phyloP scores from a whole-genome alignment of 2,329 filamentous ascomycete genomes.

The Leptosphaerulina australis region DNA sequence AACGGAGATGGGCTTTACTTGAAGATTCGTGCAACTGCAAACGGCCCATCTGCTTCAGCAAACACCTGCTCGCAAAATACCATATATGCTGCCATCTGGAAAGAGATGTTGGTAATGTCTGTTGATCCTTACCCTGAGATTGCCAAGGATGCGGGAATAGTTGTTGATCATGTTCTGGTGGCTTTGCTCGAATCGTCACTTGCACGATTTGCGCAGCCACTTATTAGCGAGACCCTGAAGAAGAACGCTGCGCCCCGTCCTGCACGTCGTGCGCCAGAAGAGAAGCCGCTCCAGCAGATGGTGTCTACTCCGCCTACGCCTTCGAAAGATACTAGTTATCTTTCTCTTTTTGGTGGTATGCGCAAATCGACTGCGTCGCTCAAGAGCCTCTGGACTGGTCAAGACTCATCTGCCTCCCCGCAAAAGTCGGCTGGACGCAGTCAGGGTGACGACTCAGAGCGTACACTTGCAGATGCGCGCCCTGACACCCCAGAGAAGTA shows the following conservation, averaged over 20 bases:
- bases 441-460: conserved; percentile 63
- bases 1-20: conserved; percentile 39
- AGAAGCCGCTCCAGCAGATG: conserved; percentile 50
- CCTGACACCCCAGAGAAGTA: conserved; percentile 68
- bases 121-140: conserved; percentile 96
- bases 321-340: conserved; percentile 64
- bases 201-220: conserved; percentile 68
- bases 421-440: conserved; percentile 48
- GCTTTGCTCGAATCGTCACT: conserved; percentile 78
- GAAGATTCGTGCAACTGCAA: conserved; percentile 31
- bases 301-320: conserved; percentile 54
- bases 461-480: conserved; percentile 76
- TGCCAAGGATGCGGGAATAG: conserved; percentile 79
- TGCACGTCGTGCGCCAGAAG: conserved; percentile 45
- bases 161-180: conserved; percentile 85
- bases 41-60: conserved; percentile 15
- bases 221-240: conserved; percentile 73
- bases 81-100: conserved; percentile 92
- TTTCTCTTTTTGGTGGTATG: conserved; percentile 61
- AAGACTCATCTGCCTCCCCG: conserved; percentile 38
- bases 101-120: conserved; percentile 85
- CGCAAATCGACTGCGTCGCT: conserved; percentile 68
- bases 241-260: conserved; percentile 54
- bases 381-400: conserved; percentile 62
- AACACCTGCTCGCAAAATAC: conserved; percentile 73